Base-by-base conservation (phyloP, 1,284 basidiomycete genomes). In the Amylostereum areolatum region DNA sequence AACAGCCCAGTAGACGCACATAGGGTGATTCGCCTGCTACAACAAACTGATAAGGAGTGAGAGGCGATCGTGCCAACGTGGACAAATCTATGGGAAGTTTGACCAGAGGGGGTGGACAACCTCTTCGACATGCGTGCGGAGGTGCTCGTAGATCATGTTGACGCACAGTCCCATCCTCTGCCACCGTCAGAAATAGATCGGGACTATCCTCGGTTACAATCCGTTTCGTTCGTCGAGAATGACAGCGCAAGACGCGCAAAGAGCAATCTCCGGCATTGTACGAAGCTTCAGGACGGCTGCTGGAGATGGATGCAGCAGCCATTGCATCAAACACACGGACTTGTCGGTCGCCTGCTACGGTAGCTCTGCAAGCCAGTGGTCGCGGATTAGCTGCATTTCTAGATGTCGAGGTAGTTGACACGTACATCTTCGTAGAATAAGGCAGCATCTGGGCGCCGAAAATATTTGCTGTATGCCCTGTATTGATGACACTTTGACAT, bases 391-490 rank as follows among this genome's bases (percentile, higher is more conserved):
- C 7, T 37, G 54, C 43, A 12, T 7, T 4, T 29, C 24, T 18
- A 31, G 30, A 5, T 25, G 31, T 31, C n/a, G 12, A 30, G 24
- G 32, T 4, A 39, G 31, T 11, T 12, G 5, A 30, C 27, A 66
- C 75, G 66, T 58, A 85, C 83, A 85, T 81, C 53, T 80, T 72
- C 35, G 78, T 73, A 18, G 85, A 85, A 58, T 81, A 71, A 0
- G 92, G 92, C 1, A 96, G 73, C 75, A 90, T 89, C 48, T 90
- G 83, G 2, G 83, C 83, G 51, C 83, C 86, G 72, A 97, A 97
- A 52, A 97, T 93, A 62, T 97, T 97, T 12, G 78, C 81, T 29
- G 71, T 75, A 67, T 97, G 94, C 1, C 89, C 91, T 1, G 90
- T 93, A 10, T 75, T 62, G 51, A 93, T 83, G 52, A 80, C 78